Percentiles rank a stretch among this genome's conserved stretches.
Conservation (phyloP, 2,329 filamentous ascomycete genomes). For the Neofusicoccum sp. region DNA sequence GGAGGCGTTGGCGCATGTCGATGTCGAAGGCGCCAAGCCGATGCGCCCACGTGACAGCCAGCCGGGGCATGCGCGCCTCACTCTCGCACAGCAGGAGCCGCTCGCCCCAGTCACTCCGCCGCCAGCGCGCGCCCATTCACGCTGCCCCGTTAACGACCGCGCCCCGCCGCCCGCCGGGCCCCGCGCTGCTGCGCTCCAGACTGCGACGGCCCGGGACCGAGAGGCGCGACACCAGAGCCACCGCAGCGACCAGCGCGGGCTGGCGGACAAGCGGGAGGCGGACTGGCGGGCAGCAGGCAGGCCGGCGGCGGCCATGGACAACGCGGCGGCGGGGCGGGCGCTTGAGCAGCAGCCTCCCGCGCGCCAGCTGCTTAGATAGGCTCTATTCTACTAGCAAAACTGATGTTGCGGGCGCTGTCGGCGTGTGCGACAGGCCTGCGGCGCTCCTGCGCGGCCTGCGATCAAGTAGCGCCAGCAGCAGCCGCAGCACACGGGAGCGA, state of each 20-base stretch:
- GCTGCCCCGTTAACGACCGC: neutral
- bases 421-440: slow-evolving; percentile 7
- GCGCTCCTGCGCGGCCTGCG: slow-evolving; percentile 6
- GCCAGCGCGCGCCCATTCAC: neutral
- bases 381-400: neutral
- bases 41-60: neutral
- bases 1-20: slow-evolving; percentile 18
- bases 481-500: neutral
- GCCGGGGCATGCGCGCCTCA: neutral
- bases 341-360: neutral
- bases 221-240: slow-evolving; percentile 1
- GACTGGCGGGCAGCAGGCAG: no score
- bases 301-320: neutral
- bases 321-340: neutral
- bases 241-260: neutral
- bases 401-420: neutral
- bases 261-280: neutral
- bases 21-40: neutral
- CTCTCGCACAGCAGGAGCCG: neutral
- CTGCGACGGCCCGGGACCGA: slow-evolving; percentile 1
- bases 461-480: neutral
- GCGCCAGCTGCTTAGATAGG: slow-evolving; percentile 3
- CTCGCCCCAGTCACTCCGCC: neutral
- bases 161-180: neutral
- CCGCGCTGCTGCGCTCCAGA: slow-evolving; percentile 2